Conservation (phyloP, 441 rosid genomes). For the Manihot esculenta region DNA sequence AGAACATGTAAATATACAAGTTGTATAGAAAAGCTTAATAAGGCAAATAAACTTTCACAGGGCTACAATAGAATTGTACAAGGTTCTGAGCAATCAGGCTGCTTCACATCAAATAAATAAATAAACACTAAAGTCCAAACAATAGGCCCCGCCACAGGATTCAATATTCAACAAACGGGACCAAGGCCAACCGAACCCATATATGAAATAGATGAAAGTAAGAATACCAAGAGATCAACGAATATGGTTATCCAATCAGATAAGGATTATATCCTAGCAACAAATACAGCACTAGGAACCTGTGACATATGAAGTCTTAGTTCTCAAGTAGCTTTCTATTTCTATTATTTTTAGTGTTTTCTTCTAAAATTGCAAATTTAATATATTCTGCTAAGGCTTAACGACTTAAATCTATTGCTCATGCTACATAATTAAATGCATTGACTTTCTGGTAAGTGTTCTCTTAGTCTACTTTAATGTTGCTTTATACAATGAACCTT, state of each 20-base stretch:
- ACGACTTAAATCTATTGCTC: background rate
- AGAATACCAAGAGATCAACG: slow-evolving; percentile 17
- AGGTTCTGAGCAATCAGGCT: slow-evolving; percentile 12
- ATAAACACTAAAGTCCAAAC: slow-evolving; percentile 14
- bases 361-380: background rate
- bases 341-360: background rate
- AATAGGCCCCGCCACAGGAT: slow-evolving; percentile 17
- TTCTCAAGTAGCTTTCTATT: background rate
- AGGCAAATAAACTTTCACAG: background rate
- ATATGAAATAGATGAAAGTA: background rate
- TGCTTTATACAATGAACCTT: background rate
- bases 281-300: background rate
- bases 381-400: background rate
- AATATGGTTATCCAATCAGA: slow-evolving; percentile 14
- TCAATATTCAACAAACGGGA: slow-evolving; percentile 3
- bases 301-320: background rate
- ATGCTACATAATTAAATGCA: background rate
- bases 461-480: background rate
- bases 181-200: background rate
- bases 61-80: background rate
- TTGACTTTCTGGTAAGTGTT: background rate
- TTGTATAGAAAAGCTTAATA: background rate
- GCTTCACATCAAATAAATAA: background rate
- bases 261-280: background rate
- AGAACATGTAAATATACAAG: background rate